Evolutionary conservation across 2,329 filamentous ascomycete genomes (phyloP), one percentile per base, ranked within the genome.

Genomic region (Phoma sp.): DNA sequence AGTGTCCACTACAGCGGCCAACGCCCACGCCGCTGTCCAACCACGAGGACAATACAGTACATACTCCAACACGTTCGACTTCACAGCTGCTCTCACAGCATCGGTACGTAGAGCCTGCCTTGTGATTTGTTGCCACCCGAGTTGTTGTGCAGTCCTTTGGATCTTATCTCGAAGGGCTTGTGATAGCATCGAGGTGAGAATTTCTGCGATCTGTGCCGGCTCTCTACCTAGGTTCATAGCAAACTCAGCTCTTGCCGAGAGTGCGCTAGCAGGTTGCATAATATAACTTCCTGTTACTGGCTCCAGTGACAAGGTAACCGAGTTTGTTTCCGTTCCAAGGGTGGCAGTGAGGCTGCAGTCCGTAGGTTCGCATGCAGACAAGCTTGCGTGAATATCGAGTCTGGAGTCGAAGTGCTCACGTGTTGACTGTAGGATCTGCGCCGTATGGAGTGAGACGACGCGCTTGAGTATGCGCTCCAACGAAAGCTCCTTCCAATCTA

Each of bases 211-310:
- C 25, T 89, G 85, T 1, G 82, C 77, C 1, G 85, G 81, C 48
- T 86, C 83, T 55, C 78, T 82, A 15, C 78, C 74, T 25, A 80
- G 77, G 56, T 91, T 93, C 48, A 96, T 79, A 28, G 83, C 83
- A 26, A 77, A 78, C 67, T 96, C 91, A 15, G 82, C 80, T 17
- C 84, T 62, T 7, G 68, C 61, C 5, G 77, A 72, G 5, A 71
- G 57, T n/a, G 64, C 53, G 7, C 67, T 76, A 11, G 71, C 65
- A 29, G 92, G 90, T 52, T 85, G 84, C 30, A 96, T 75, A 9
- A 87, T 84, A 57, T 92, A 88, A 10, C 82, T 77, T n/a, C 95
- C 95, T 0, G 90, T 92, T 21, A 90, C 85, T 0, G 89, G 86
- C 61, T 96, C 91, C 39, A 97, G 81, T 15, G 84, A 81, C 23